Evolutionary conservation across 2,329 filamentous ascomycete genomes (phyloP), one percentile per base, ranked within the genome.

Genomic region (Metarhizium brunneum): DNA sequence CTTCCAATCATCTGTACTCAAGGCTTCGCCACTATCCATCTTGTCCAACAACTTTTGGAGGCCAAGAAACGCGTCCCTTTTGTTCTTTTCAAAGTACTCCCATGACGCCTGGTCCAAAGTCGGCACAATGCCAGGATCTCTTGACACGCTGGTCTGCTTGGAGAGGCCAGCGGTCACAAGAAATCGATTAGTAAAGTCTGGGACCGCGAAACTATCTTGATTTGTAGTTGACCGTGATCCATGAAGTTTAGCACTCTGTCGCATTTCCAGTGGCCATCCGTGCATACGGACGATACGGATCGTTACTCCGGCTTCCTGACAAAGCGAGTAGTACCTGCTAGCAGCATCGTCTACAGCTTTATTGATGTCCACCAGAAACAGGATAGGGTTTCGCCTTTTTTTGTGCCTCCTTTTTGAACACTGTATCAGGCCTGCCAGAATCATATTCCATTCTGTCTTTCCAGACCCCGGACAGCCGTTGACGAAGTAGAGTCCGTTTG

Each of bases 351-450:
- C 73, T 0, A 75, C 69, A 0, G 76, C 73, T 47, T 74, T 71
- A 60, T 78, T 78, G 54, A 78, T 72, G 53, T 78, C 76, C 1
- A 78, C 65, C 0, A 78, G 61, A 51, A 76, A 78, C 0, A 78
- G 62, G 11, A 78, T 68, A 6, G 68, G 74, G 6, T 55, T 66
- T 8, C 58, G 60, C 14, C 57, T 55, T 14, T 60, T 58, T n/a
- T 58, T 63, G 2, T 56, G 54, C 3, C 62, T 62, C 10, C 60
- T 63, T 20, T 54, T 61, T 47, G 66, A 70, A 14, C 65, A 65
- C 45, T 70, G 69, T 8, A 72, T 69, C 18, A 76, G 62, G 0
- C 70, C 71, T 2, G 74, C 65, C 2, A 76, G 60, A 1, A 73
- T 62, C 60, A 77, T 69, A 38, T 72, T 76, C 72, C 73, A 76